Percentiles rank a stretch among this genome's conserved stretches.
Conservation (phyloP, 108 stramenopile genomes). For the Skeletonema menzelii region DNA sequence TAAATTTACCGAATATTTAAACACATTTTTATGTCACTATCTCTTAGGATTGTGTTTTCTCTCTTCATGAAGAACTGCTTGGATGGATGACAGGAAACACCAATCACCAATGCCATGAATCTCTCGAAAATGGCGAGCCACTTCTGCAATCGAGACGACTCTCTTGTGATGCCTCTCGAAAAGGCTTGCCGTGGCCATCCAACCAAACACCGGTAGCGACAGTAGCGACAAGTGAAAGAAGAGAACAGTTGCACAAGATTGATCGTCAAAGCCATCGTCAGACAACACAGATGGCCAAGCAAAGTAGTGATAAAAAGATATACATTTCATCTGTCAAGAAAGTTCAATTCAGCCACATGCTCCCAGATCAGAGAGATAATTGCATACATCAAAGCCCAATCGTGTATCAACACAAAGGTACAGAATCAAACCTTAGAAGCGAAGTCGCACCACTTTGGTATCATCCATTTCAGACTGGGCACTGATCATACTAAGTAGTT, state of each 20-base stretch:
- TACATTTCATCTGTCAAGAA: background rate
- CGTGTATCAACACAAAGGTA: background rate
- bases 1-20: background rate
- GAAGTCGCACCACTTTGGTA: background rate
- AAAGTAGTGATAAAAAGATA: background rate
- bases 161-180: background rate
- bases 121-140: background rate
- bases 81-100: too few species aligned
- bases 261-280: background rate
- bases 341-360: background rate
- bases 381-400: background rate
- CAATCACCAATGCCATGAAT: background rate
- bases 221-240: background rate
- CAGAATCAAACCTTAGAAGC: background rate
- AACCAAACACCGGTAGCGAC: too few species aligned
- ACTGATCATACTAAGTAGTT: background rate
- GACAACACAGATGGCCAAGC: background rate
- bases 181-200: background rate
- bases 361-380: background rate
- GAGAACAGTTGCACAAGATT: background rate
- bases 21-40: background rate
- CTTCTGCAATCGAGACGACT: conserved; percentile 1
- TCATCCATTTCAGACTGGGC: background rate
- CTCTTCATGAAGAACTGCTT: too few species aligned
- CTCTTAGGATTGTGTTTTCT: too few species aligned